Base-by-base conservation (phyloP, 2,329 filamentous ascomycete species). In the Lecanicillium sp. region DNA sequence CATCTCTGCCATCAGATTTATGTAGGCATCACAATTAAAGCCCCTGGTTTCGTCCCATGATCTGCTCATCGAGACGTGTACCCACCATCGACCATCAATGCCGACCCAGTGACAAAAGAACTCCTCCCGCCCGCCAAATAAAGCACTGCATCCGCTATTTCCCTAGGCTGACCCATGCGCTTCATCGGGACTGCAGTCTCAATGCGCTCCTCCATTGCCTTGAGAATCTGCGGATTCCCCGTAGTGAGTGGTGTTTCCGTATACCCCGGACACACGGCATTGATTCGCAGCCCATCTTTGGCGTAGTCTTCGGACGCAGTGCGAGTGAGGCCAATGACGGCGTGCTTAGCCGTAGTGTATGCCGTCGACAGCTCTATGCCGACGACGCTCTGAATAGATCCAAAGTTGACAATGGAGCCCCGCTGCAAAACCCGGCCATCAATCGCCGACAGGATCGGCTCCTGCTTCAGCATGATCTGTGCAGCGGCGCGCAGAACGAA, bases 401-500 rank as follows among this genome's bases (percentile, higher is more conserved):
- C 34, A 14, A 46, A 38, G 33, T 46, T 46, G 32, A 44, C 36
- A n/a, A 46, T 46, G 13, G 39, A 37, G 5, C 44, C 44, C 5
- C 38, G 20, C 29, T 46, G 31, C 14, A 44, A 29, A 3, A 35
- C 39, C 14, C 35, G 33, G 12, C 19, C 52, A 34, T 63, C 51
- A 25, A 60, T 53, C 6, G 43, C 39, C 0, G 58, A 62, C 5
- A 45, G 36, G 12, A 64, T 60, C 2, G 51, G 58, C 4, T 60
- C 56, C 41, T 67, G 63, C 41, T 59, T 48, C 13, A 64, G 49
- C 64, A 68, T 68, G 28, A 64, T 59, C 32, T 56, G 27, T 2
- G 59, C 55, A 2, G 57, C 57, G 11, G 57, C 58, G 11, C 57
- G 51, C 14, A 64, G 45, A 10, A 63, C 52, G 37, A 55, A 60